These are phyloP conservation scores for Calendula officinalis DNA, from an alignment of 129 eudicot genomes.

Conservation along the genomic window DNA sequence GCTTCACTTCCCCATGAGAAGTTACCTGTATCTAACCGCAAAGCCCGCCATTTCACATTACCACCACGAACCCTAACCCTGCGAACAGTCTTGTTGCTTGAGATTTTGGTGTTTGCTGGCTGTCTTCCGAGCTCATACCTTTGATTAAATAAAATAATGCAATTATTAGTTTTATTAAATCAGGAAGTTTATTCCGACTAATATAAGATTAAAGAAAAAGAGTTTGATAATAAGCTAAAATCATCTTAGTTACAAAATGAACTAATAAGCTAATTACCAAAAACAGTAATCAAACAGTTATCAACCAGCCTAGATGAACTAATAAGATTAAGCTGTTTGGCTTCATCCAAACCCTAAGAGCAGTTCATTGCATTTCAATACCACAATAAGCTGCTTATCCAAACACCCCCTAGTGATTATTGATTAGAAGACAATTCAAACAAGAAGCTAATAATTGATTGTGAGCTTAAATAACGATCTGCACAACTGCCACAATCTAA, in stretches of 20 bases:
- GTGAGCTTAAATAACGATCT: not conserved
- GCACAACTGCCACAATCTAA: not conserved
- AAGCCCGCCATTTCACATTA: slow-evolving; percentile 87
- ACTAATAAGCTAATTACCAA: too few species aligned
- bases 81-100: slow-evolving; percentile 75
- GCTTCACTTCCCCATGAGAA: slow-evolving; percentile 95
- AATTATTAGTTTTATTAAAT: not conserved
- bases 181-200: not conserved
- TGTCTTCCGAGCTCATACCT: slow-evolving; percentile 94
- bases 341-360: too few species aligned
- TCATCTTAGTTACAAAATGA: too few species aligned
- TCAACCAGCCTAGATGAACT: too few species aligned
- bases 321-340: too few species aligned
- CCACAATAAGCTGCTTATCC: too few species aligned
- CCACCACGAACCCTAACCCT: slow-evolving; percentile 85
- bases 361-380: too few species aligned
- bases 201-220: too few species aligned
- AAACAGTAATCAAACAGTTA: too few species aligned
- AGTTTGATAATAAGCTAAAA: too few species aligned
- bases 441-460: not conserved
- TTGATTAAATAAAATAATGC: not conserved
- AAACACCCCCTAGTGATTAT: too few species aligned
- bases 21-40: slow-evolving; percentile 87
- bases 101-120: slow-evolving; percentile 75
- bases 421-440: too few species aligned